Evolutionary conservation across 1,139 yeast species (phyloP), one percentile per base, ranked within the genome.

Genomic region (Wickerhamomyces sp.): DNA sequence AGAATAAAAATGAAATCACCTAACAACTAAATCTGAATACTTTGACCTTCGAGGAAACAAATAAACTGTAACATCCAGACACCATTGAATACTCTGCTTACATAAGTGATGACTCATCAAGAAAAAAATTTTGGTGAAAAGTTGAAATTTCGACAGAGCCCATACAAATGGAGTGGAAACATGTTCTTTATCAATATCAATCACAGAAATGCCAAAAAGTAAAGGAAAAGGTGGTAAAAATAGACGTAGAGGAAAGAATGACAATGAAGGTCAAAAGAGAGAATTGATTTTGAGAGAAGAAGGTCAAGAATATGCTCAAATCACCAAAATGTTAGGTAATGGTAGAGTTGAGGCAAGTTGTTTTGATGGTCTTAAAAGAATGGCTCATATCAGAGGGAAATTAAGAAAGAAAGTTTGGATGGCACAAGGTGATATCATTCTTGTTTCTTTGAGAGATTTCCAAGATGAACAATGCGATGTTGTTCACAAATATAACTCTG

Each of bases 321-420:
- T 94, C 65, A 82, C 94, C 67, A 93, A 91, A 71, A 91, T 94
- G 97, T 80, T 94, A 61, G 99, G 99, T 67, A 91, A 91, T 66
- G 99, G 99, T 58, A 83, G 99, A 71, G 82, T 94, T 46, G 96
- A 91, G 68, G 97, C 95, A 47, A 69, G 81, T 45, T 94, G 99
- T 72, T 94, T 93, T 63, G 99, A 94, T 65, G 96, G 96, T 55
- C 75, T 76, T 58, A 89, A 84, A 66, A 84, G 99, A 75, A 79
- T 89, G 80, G 98, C 96, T 18, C 99, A 93, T 66, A 94, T 94
- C 63, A 87, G 99, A 77, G 99, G 99, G 59, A 94, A 94, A 69
- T 80, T 94, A 74, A 87, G 99, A 79, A 94, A 94, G 84, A 93
- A 93, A 81, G 98, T 91, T 52, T 94, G 99, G 99, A 91, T 94